A percentile compares a stretch with the other conserved stretches of the same genome.
Conservation (phyloP, 345 rosid genomes). For the Populus deltoides region DNA sequence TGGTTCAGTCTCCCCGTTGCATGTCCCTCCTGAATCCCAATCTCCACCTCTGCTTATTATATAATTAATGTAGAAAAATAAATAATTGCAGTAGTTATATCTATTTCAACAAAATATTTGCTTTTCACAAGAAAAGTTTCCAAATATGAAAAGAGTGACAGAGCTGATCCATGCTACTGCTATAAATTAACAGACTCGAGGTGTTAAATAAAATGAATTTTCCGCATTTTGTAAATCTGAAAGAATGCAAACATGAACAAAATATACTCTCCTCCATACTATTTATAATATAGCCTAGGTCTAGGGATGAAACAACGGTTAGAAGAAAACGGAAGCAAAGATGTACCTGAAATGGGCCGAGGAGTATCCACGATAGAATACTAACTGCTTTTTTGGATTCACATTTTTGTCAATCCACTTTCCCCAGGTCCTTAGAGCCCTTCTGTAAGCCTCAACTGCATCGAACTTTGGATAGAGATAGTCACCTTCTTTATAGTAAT, state of each 20-base stretch:
- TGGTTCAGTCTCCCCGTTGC: slow-evolving; percentile 75
- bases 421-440: slow-evolving; percentile 83
- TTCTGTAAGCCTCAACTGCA: slow-evolving; percentile 80
- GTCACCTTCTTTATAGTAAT: slow-evolving; percentile 92
- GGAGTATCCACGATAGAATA: slow-evolving; percentile 92
- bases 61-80: not conserved
- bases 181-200: not conserved
- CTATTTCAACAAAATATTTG: not conserved
- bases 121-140: not conserved
- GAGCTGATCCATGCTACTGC: not conserved
- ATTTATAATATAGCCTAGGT: not conserved
- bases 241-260: not conserved
- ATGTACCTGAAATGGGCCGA: slow-evolving; percentile 87
- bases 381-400: slow-evolving; percentile 56
- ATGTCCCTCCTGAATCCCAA: slow-evolving; percentile 95
- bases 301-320: not conserved
- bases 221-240: not conserved
- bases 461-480: slow-evolving; percentile 72
- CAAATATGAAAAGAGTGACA: not conserved
- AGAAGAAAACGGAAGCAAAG: not conserved
- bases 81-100: not conserved
- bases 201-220: not conserved
- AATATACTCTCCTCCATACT: not conserved
- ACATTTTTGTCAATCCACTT: slow-evolving; percentile 69
- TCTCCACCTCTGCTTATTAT: slow-evolving; percentile 72